A percentile compares a stretch with the other conserved stretches of the same genome.
phyloP scores from a whole-genome alignment of 2,329 filamentous ascomycete genomes.

The Colletotrichum sp. region DNA sequence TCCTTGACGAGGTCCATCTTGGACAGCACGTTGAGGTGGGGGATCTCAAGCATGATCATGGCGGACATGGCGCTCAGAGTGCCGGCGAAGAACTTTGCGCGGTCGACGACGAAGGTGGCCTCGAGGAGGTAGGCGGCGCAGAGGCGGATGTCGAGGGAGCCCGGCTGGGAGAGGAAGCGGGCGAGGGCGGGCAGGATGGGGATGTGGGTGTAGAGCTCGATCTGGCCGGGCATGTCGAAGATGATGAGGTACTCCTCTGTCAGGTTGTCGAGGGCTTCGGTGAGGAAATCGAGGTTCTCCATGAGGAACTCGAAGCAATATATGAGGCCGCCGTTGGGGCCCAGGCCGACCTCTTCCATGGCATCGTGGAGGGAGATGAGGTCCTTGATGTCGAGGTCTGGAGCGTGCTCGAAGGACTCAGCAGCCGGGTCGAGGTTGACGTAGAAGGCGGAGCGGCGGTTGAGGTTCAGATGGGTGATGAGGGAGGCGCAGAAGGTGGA shows the following conservation, averaged over 20 bases:
- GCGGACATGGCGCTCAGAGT: slow-evolving; percentile 97
- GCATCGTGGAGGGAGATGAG: slow-evolving; percentile 93
- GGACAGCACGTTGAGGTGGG: slow-evolving; percentile 93
- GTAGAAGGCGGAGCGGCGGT: slow-evolving; percentile 94
- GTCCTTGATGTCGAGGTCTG: slow-evolving; percentile 94
- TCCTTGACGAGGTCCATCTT: slow-evolving; percentile 98
- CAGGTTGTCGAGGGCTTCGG: slow-evolving; percentile 80
- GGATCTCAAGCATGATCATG: slow-evolving; percentile 98
- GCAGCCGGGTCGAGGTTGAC: slow-evolving; percentile 98
- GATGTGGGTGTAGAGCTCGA: slow-evolving; percentile 97
- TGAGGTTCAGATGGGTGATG: slow-evolving; percentile 90
- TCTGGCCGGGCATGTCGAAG: slow-evolving; percentile 98
- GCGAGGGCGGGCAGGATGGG: slow-evolving; percentile 88
- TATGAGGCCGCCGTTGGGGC: slow-evolving; percentile 90
- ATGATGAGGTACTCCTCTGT: slow-evolving; percentile 97
- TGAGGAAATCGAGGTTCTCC: slow-evolving; percentile 92
- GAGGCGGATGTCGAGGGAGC: slow-evolving; percentile 85
- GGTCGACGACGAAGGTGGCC: slow-evolving; percentile 93
- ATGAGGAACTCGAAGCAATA: slow-evolving; percentile 97
- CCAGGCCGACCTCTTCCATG: slow-evolving; percentile 92
- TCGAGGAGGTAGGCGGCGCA: slow-evolving; percentile 95
- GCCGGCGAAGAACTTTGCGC: slow-evolving; percentile 96
- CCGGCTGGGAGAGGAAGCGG: slow-evolving; percentile 78
- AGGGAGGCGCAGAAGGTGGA: slow-evolving; percentile 94
- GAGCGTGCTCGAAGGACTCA: slow-evolving; percentile 88